Conservation (phyloP, 1,284 basidiomycete species). For the Fistulina hepatica region DNA sequence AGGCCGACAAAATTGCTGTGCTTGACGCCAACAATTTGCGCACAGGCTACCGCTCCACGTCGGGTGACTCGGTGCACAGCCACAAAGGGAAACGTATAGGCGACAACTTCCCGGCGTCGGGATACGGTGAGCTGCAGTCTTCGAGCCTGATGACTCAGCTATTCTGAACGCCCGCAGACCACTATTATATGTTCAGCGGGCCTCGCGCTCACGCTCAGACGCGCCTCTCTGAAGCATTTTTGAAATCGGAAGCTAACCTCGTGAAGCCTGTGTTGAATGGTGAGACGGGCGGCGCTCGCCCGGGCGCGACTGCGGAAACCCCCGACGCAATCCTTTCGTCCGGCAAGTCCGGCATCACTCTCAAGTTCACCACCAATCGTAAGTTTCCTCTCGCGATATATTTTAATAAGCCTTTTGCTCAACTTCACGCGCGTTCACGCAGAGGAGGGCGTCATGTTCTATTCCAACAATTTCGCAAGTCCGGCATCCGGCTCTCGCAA, state of each 20-base stretch:
- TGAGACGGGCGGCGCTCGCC: too few species aligned
- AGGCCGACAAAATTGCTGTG: constrained; percentile 48
- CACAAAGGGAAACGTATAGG: constrained; percentile 45
- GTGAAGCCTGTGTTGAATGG: constrained; percentile 26
- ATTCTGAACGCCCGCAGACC: constrained; percentile 30
- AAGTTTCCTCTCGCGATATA: constrained; percentile 19
- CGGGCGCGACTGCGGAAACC: constrained; percentile 22
- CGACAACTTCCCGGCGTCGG: constrained; percentile 40
- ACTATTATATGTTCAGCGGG: constrained; percentile 47
- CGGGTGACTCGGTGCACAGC: constrained; percentile 37
- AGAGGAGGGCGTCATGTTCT: constrained; percentile 69
- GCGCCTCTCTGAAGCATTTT: constrained; percentile 30
- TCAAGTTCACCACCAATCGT: constrained; percentile 64
- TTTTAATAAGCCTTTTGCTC: constrained; percentile 1
- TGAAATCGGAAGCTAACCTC: too few species aligned
- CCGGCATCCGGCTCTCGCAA: constrained; percentile 44
- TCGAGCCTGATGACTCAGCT: background rate
- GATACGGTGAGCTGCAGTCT: constrained; percentile 37
- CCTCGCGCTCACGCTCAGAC: constrained; percentile 26
- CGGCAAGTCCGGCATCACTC: constrained; percentile 44
- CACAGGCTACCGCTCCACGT: constrained; percentile 40
- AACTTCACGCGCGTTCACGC: constrained; percentile 4
- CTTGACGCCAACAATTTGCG: constrained; percentile 39
- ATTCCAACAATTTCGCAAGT: constrained; percentile 46
- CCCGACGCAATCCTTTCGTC: constrained; percentile 44